Base-by-base conservation (phyloP, 805 yeast species). In the Pichia nanzhaoensis region DNA sequence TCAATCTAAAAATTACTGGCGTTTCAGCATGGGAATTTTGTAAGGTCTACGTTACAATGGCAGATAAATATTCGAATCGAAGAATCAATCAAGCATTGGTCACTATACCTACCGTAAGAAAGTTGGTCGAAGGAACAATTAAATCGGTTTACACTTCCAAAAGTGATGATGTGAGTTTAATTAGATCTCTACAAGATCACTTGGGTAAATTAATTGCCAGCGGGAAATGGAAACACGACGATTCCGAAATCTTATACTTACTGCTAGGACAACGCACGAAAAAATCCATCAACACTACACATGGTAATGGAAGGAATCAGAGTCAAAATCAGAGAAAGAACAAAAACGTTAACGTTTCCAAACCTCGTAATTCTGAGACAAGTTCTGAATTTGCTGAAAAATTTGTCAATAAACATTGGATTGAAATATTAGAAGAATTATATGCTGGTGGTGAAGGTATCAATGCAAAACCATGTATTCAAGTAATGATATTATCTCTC, bases 21-120 rank as follows among this genome's bases (percentile, higher is more conserved):
- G 80, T 73, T 38, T 62, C 78, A 2, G 58, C 78, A 0, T 84
- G 95, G 95, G 67, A 82, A 51, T 74, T 84, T 47, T 69, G 77
- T 10, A 70, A 67, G 43, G 66, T 81, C 1, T 84, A 80, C 57
- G 70, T 71, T 2, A 63, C 64, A 12, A 44, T 66, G 40, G 66
- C 67, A 1, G 58, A 58, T 43, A 64, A 63, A 38, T 31, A 42
- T 6, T 39, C 56, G 7, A 45, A 46, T 17, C 41, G 40, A 16
- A 38, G 40, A 5, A 42, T 48, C 3, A 64, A 64, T 42, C 65
- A 61, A 39, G 58, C 65, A 2, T 45, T 64, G 28, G 56, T 66
- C 28, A 61, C 55, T 13, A 34, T 59, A 0, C 55, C 64, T 1
- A 47, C 64, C 1, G 78, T 82, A 0, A 66, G 84, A 40, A 66